phyloP scores from a whole-genome alignment of 73 alveolate genomes.

The Tetrahymena malaccensis region DNA sequence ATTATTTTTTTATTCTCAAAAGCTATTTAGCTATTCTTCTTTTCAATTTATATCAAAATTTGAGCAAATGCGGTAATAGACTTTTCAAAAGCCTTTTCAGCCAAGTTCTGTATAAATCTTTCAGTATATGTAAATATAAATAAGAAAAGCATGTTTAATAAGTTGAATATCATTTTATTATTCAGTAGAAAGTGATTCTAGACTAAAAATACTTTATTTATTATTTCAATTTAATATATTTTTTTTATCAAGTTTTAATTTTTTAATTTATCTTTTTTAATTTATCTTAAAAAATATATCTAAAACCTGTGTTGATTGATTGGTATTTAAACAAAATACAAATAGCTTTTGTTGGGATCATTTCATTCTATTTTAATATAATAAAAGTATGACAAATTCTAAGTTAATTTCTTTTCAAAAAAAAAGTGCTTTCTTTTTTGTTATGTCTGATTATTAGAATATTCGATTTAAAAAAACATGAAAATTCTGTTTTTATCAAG shows the following conservation, averaged over 20 bases:
- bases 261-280: too few relatives aligned
- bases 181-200: background rate
- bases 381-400: background rate
- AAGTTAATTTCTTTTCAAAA: background rate
- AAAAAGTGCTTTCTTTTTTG: too few relatives aligned
- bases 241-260: background rate
- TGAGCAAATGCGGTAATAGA: background rate
- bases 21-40: background rate
- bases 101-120: background rate
- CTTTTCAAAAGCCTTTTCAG: background rate
- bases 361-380: background rate
- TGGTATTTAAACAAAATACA: too few relatives aligned
- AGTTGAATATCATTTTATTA: background rate
- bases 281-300: too few relatives aligned
- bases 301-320: background rate
- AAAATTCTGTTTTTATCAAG: too few relatives aligned
- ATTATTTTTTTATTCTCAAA: background rate
- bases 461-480: too few relatives aligned
- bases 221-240: too few relatives aligned
- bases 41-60: too few relatives aligned
- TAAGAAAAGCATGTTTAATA: background rate
- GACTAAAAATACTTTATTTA: too few relatives aligned
- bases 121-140: background rate
- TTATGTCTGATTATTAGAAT: too few relatives aligned
- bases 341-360: background rate